A percentile compares a stretch with the other conserved stretches of the same genome.
Conservation (phyloP, 208 protist species). For the Herpetomonas tarakana region DNA sequence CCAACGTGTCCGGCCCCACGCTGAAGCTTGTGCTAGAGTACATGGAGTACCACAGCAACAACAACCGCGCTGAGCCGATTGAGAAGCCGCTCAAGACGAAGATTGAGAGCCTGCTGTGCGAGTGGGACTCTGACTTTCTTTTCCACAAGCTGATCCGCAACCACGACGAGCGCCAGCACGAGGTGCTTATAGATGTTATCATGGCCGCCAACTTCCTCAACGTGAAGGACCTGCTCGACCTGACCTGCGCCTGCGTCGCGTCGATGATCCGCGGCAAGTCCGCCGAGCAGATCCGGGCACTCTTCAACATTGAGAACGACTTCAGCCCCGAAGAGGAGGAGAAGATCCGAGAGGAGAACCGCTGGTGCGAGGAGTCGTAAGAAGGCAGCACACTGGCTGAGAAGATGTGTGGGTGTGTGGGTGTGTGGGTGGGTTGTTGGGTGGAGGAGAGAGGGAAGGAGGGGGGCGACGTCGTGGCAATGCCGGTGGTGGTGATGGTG, state of each 20-base stretch:
- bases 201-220: conserved; percentile 95
- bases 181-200: conserved; percentile 92
- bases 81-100: conserved; percentile 87
- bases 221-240: conserved; percentile 91
- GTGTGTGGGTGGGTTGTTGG: no score
- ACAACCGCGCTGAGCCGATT: conserved; percentile 73
- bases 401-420: no score
- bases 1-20: conserved; percentile 88
- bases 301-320: conserved; percentile 96
- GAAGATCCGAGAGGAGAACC: conserved; percentile 86
- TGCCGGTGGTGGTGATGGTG: neutral
- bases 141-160: conserved; percentile 82
- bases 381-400: no score
- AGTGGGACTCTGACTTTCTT: conserved; percentile 88
- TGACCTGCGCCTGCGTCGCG: conserved; percentile 93
- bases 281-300: conserved; percentile 90
- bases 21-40: conserved; percentile 92
- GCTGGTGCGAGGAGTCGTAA: conserved; percentile 85
- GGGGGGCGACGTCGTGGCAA: no score
- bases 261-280: conserved; percentile 94
- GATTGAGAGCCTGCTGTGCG: conserved; percentile 81
- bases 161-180: conserved; percentile 78
- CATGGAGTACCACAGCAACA: conserved; percentile 89
- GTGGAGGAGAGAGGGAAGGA: no score
- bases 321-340: conserved; percentile 95